These are phyloP conservation scores for Cardamine chenopodiifolia DNA, from an alignment of 345 rosid genomes.

Conservation along the genomic window DNA sequence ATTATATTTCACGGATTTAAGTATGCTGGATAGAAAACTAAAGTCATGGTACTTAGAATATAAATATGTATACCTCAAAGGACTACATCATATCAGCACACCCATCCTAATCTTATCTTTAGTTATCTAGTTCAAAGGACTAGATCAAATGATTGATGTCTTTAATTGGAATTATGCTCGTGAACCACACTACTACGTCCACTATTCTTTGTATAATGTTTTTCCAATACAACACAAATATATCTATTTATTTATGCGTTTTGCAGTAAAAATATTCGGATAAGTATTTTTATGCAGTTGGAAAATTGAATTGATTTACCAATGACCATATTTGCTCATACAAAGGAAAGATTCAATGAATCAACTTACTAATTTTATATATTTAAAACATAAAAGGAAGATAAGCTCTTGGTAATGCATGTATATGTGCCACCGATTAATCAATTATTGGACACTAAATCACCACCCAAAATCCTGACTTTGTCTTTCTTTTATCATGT, in stretches of 20 bases:
- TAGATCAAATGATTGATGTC: constrained; percentile 36
- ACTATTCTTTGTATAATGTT: constrained; percentile 8
- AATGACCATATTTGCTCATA: constrained; percentile 6
- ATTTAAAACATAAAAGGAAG: not conserved
- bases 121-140: constrained; percentile 16
- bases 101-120: constrained; percentile 11
- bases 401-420: not conserved
- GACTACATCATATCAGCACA: constrained; percentile 28
- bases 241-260: not conserved
- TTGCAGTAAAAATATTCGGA: not conserved
- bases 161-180: constrained; percentile 23
- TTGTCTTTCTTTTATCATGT: not conserved
- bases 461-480: constrained; percentile 30
- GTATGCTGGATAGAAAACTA: not conserved
- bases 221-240: not conserved
- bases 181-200: constrained; percentile 19
- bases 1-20: not conserved
- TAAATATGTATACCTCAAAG: constrained; percentile 1
- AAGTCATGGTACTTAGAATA: not conserved
- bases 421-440: constrained; percentile 32
- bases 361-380: not conserved
- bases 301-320: not conserved
- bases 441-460: constrained; percentile 40
- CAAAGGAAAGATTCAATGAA: constrained; percentile 10
- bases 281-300: not conserved